phyloP scores from a whole-genome alignment of 805 yeast genomes.

The Candida suzukii region DNA sequence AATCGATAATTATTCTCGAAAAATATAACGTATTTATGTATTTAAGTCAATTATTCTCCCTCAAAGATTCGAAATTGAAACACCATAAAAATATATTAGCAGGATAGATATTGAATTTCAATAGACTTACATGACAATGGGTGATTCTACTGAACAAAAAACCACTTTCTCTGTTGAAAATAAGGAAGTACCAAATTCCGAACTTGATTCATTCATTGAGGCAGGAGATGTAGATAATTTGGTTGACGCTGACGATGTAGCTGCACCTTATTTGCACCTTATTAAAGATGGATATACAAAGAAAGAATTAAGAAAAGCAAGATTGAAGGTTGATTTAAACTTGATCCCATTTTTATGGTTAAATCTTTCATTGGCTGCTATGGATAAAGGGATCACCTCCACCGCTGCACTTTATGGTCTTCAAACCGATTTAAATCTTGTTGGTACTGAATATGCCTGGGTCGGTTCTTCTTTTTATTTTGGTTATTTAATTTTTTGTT shows the following conservation, averaged over 20 bases:
- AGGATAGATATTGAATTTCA: too few relatives aligned
- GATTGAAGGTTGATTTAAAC: slow-evolving; percentile 42
- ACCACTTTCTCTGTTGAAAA: too few relatives aligned
- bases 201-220: too few relatives aligned
- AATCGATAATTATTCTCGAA: too few relatives aligned
- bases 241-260: slow-evolving; percentile 13
- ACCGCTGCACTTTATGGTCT: slow-evolving; percentile 34
- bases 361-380: slow-evolving; percentile 44
- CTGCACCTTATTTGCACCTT: slow-evolving; percentile 11
- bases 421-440: slow-evolving; percentile 29
- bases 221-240: too few relatives aligned
- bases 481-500: slow-evolving; percentile 26
- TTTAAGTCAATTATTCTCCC: too few relatives aligned
- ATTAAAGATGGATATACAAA: slow-evolving; percentile 15
- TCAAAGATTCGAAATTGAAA: too few relatives aligned
- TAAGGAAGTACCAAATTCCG: too few relatives aligned
- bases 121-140: too few relatives aligned
- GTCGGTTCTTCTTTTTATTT: slow-evolving; percentile 29
- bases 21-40: too few relatives aligned
- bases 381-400: slow-evolving; percentile 46
- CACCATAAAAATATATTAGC: too few relatives aligned
- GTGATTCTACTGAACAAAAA: too few relatives aligned
- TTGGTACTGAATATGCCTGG: slow-evolving; percentile 25
- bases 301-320: slow-evolving; percentile 11
- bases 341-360: slow-evolving; percentile 43